Evolutionary conservation across 1,139 yeast species (phyloP).

Genomic region (Eremothecium cymbalariae): DNA sequence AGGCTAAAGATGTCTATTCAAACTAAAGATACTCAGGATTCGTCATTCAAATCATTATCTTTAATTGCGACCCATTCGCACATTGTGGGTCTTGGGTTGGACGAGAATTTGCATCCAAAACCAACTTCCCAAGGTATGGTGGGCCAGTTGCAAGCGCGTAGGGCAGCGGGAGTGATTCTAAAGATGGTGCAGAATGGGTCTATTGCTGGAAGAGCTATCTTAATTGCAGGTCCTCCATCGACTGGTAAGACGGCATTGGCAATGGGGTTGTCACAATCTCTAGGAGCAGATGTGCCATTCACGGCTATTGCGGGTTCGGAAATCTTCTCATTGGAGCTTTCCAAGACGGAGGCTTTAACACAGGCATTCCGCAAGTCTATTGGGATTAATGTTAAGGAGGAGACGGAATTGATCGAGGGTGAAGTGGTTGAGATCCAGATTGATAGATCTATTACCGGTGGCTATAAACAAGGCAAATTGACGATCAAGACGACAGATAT

Average conservation of each 20-base stretch:
- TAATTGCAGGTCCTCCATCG: conserved; percentile 96
- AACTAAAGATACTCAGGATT: conserved; percentile 39
- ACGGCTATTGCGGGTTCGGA: conserved; percentile 94
- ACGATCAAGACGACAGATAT: conserved; percentile 97
- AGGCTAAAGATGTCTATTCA: conserved; percentile 37
- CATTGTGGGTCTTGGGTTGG: conserved; percentile 89
- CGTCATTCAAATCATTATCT: conserved; percentile 47
- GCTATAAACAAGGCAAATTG: conserved; percentile 95
- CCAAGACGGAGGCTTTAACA: conserved; percentile 91
- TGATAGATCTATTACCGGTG: conserved; percentile 93
- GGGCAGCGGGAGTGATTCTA: conserved; percentile 88
- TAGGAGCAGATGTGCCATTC: conserved; percentile 90
- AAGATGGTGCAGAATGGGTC: conserved; percentile 91
- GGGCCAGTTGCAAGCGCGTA: conserved; percentile 90
- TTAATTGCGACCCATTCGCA: conserved; percentile 96
- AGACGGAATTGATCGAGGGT: conserved; percentile 95
- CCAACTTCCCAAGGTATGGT: conserved; percentile 89
- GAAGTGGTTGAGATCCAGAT: conserved; percentile 98
- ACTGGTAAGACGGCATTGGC: conserved; percentile 99
- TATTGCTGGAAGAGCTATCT: conserved; percentile 93
- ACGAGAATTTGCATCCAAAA: conserved; percentile 79
- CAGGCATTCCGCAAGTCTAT: conserved; percentile 94
- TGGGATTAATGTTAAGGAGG: conserved; percentile 93
- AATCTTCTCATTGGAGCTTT: conserved; percentile 79
- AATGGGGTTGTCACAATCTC: conserved; percentile 85